Evolutionary conservation across 352 stramenopile species (phyloP), one percentile per base, ranked within the genome.

Genomic region (Globisporangium spiculum): DNA sequence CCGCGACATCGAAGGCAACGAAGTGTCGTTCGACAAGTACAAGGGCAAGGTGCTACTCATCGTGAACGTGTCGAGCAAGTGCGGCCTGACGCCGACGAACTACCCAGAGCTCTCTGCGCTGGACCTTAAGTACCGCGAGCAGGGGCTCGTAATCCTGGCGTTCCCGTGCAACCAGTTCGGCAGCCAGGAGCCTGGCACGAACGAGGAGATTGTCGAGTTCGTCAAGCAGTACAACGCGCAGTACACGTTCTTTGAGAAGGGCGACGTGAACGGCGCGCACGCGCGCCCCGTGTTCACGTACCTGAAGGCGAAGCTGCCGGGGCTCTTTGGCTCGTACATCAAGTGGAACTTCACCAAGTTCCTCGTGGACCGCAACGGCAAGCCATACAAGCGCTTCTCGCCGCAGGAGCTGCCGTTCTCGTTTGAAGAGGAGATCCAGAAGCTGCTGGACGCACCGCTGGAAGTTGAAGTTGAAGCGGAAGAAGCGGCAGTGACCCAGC

Each of bases 81-180:
- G 83, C 44, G 80, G 82, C 1, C 71, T 89, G 46, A 89, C 82
- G 26, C 69, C 86, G 56, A 62, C 67, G 27, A 77, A 90, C 38
- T 91, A 64, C 24, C 58, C 58, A 26, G 58, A 64, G 41, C 58
- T 64, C 34, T 24, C 58, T 27, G 12, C 82, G 65, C 34, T 64
- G 22, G 58, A 64, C 24, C n/a, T 36, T 10, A 64, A 64, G 41
- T 64, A 64, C 32, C 55, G 72, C 20, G 66, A 75, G 2, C 64
- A 80, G 9, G 78, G 77, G 16, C 68, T 86, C 20, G 56, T 62
- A 16, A 64, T 86, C 30, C 46, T 86, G 1, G 78, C 63, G 10
- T 84, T 86, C 64, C 78, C 79, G 18, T 81, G 73, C 58, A 84
- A 88, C 60, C 78, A 88, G 56, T 90, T 90, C 67, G 74, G 44